Evolutionary conservation across 441 rosid species (phyloP).

Genomic region (Pelargonium citronellum): DNA sequence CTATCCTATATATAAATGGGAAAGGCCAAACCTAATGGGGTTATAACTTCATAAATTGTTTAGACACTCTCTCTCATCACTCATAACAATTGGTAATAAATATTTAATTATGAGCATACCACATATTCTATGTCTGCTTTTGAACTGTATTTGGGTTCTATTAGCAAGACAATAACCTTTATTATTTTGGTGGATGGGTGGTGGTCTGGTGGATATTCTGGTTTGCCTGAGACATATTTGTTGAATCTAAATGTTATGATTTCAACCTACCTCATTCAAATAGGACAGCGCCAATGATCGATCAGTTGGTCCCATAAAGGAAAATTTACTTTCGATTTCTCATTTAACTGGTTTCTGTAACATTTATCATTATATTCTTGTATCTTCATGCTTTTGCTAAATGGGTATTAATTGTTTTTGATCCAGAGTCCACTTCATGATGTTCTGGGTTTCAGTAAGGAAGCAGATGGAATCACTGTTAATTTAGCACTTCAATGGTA

Average conservation of each 20-base stretch:
- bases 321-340: background rate
- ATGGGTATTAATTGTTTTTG: conserved; percentile 33
- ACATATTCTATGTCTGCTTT: background rate
- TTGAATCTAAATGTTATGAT: background rate
- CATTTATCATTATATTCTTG: background rate
- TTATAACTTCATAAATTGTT: background rate
- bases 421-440: conserved; percentile 76
- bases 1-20: background rate
- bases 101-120: background rate
- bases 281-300: background rate
- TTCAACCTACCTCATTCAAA: background rate
- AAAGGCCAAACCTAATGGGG: background rate
- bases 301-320: background rate
- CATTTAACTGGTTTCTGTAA: conserved; percentile 5
- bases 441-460: conserved; percentile 68
- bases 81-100: background rate
- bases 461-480: conserved; percentile 54
- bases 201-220: background rate
- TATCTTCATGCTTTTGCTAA: conserved; percentile 14
- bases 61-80: background rate
- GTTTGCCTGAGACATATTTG: background rate
- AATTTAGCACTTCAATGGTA: conserved; percentile 94
- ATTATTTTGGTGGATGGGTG: background rate
- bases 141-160: background rate
- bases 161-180: background rate